A percentile compares a stretch with the other conserved stretches of the same genome.
Conservation (phyloP, 1,139 yeast species). For the Debaryomyces coudertii region DNA sequence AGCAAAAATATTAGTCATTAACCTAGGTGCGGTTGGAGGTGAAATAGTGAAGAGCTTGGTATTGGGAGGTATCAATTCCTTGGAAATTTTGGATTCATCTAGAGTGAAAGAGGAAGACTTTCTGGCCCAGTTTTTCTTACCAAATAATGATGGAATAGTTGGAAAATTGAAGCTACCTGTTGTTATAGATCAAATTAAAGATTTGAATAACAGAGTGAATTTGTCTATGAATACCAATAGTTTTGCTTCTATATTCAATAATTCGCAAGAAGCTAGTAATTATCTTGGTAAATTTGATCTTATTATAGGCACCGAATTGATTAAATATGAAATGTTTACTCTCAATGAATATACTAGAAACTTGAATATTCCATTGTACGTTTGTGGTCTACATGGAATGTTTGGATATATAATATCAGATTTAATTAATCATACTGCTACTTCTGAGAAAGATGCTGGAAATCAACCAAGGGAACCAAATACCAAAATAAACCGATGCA, state of each 20-base stretch:
- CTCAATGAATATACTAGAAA: slow-evolving; percentile 60
- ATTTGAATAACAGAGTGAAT: slow-evolving; percentile 77
- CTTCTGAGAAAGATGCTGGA: slow-evolving; percentile 46
- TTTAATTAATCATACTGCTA: slow-evolving; percentile 63
- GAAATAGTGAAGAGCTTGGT: slow-evolving; percentile 85
- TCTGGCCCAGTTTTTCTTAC: slow-evolving; percentile 78
- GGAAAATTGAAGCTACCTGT: slow-evolving; percentile 60
- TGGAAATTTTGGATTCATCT: slow-evolving; percentile 69
- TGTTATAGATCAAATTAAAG: slow-evolving; percentile 58
- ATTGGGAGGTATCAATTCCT: slow-evolving; percentile 82
- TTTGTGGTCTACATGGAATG: slow-evolving; percentile 73
- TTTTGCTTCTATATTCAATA: slow-evolving; percentile 28
- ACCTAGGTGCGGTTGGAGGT: slow-evolving; percentile 72
- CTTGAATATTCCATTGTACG: slow-evolving; percentile 65
- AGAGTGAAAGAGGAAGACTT: slow-evolving; percentile 64
- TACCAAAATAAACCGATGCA: slow-evolving; percentile 52
- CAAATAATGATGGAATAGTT: slow-evolving; percentile 47
- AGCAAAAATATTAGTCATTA: slow-evolving; percentile 69
- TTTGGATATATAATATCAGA: slow-evolving; percentile 85
- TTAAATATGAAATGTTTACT: slow-evolving; percentile 39
- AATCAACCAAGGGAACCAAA: slow-evolving; percentile 48
- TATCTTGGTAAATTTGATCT: slow-evolving; percentile 68
- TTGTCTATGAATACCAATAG: slow-evolving; percentile 44
- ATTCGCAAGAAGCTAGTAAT: slow-evolving; percentile 22
- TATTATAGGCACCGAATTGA: slow-evolving; percentile 73